Evolutionary conservation across 1,139 yeast species (phyloP).

Genomic region (Waltiozyma sp.): DNA sequence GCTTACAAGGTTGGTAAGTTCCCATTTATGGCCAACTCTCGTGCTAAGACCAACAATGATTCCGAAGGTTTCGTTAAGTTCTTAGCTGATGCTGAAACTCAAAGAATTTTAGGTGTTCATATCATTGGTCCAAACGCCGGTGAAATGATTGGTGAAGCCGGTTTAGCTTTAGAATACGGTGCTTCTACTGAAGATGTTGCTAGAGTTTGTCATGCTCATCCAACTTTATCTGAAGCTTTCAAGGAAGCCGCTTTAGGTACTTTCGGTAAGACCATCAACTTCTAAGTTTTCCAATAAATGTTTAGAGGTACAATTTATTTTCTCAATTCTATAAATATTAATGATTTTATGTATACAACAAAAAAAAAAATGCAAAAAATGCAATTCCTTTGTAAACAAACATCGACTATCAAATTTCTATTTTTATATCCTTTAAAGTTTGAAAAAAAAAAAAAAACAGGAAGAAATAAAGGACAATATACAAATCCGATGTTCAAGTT

Average conservation of each 20-base stretch:
- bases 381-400: too few species aligned
- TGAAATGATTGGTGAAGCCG: slow-evolving; percentile 99
- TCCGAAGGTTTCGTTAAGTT: slow-evolving; percentile 97
- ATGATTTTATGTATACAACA: not conserved
- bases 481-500: too few species aligned
- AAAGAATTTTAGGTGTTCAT: slow-evolving; percentile 92
- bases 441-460: too few species aligned
- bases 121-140: slow-evolving; percentile 98
- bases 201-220: slow-evolving; percentile 97
- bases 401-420: too few species aligned
- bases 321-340: not conserved
- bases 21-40: slow-evolving; percentile 97
- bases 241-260: slow-evolving; percentile 97
- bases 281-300: slow-evolving; percentile 25
- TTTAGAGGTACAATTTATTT: not conserved
- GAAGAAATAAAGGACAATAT: too few species aligned
- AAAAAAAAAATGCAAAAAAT: too few species aligned
- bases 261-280: slow-evolving; percentile 81
- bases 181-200: slow-evolving; percentile 97
- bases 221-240: slow-evolving; percentile 95
- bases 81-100: slow-evolving; percentile 93
- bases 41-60: slow-evolving; percentile 97
- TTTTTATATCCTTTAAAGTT: too few species aligned
- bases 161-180: slow-evolving; percentile 96
- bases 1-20: slow-evolving; percentile 91